Percentiles rank a stretch among this genome's conserved stretches.
These are phyloP conservation scores for Staphylotrichum tortipilum DNA, from an alignment of 495 filamentous ascomycete genomes.

Conservation along the genomic window DNA sequence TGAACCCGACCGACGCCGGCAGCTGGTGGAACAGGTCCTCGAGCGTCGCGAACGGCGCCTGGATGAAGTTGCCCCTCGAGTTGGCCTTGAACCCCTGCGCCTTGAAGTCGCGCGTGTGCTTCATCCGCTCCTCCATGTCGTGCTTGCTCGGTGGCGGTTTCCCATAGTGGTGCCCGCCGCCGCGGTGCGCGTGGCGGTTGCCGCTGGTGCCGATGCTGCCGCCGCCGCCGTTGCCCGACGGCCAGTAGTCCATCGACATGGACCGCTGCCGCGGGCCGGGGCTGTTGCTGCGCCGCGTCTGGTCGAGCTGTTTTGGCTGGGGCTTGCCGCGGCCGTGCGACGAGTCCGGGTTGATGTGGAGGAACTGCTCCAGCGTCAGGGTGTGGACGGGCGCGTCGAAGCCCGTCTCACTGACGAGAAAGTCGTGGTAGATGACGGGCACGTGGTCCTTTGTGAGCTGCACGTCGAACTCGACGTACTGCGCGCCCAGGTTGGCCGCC, in stretches of 20 bases:
- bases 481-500: slow-evolving; percentile 84
- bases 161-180: not conserved
- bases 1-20: slow-evolving; percentile 77
- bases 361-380: slow-evolving; percentile 87
- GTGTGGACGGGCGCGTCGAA: slow-evolving; percentile 96
- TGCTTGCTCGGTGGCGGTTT: slow-evolving; percentile 19
- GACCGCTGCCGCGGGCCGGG: slow-evolving; percentile 35
- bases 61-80: slow-evolving; percentile 84
- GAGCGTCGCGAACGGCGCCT: slow-evolving; percentile 87
- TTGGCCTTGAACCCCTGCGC: slow-evolving; percentile 87
- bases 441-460: slow-evolving; percentile 98
- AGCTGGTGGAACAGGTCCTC: slow-evolving; percentile 86
- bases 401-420: slow-evolving; percentile 95
- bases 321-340: slow-evolving; percentile 4
- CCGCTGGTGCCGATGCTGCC: too few species aligned
- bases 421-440: slow-evolving; percentile 98
- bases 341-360: slow-evolving; percentile 64
- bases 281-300: slow-evolving; percentile 26
- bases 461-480: slow-evolving; percentile 91
- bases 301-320: slow-evolving; percentile 22
- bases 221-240: too few species aligned
- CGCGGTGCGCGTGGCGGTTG: too few species aligned
- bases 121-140: slow-evolving; percentile 86
- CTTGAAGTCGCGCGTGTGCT: slow-evolving; percentile 92
- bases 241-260: slow-evolving; percentile 38